Evolutionary conservation across 768 basidiomycete species (phyloP), one percentile per base, ranked within the genome.

Genomic region (Agaricus sinodeliciosus): DNA sequence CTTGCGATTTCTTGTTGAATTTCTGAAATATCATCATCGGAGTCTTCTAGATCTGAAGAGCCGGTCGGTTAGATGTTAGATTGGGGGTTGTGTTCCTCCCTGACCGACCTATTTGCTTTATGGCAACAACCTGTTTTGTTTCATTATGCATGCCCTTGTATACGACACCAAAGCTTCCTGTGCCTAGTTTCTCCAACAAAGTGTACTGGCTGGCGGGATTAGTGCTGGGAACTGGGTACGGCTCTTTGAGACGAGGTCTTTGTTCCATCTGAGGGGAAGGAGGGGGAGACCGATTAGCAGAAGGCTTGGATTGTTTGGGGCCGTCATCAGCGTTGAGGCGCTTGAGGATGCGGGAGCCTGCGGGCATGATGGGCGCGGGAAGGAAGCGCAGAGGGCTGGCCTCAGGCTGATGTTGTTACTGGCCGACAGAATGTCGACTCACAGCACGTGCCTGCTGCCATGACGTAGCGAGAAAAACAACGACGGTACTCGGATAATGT

Each of bases 1-100:
- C 90, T 96, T 16, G 94, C 90, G 59, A 99, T 99, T 68, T 99
- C 96, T 67, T 93, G 91, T 65, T 99, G 96, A 45, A 99, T 99
- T 69, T 99, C 96, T 15, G 90, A 84, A 59, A 99, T 98, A 67
- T 98, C 96, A 65, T 99, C 96, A 69, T 97, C 94, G 22, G 94
- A 92, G 69, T 96, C 91, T 69, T 99, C 96, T 55, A 99, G 76
- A 73, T 98, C 95, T 95, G 62, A 9, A 46, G 9, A 49, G 47
- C 26, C 31, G 8, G 40, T 51, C 34, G 41, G 45, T 49, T 39
- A 62, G 42, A 55, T 9, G 36, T 12, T 37, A 36, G n/a, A n/a
- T n/a, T n/a, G n/a, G n/a, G 47, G 19, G 9, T 31, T 43, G 44
- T 28, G 49, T 35, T 15, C 36, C 55, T 34, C 44, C 46, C 19